Conservation (phyloP, 2,329 filamentous ascomycete species). For the Verticillium longisporum region DNA sequence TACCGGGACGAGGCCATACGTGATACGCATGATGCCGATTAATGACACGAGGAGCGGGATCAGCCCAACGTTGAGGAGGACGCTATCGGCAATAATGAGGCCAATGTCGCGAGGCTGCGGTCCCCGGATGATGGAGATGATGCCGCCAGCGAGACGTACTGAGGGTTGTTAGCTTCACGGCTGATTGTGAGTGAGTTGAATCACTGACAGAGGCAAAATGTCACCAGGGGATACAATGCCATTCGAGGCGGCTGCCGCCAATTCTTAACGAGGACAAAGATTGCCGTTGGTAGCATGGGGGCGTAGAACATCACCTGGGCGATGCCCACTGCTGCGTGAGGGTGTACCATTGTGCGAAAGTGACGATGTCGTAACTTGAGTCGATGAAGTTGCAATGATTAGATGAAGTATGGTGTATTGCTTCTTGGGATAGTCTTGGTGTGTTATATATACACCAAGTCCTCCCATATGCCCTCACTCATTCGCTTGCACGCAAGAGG, state of each 20-base stretch:
- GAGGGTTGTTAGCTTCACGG: background rate
- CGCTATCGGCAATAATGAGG: conserved; percentile 16
- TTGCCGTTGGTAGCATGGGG: conserved; percentile 6
- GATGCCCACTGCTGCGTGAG: conserved; percentile 9
- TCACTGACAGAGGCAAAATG: conserved; percentile 3
- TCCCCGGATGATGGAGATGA: conserved; percentile 17
- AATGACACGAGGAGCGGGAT: conserved; percentile 18
- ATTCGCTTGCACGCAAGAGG: no score
- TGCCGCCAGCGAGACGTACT: conserved; percentile 21
- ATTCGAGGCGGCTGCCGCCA: conserved; percentile 8
- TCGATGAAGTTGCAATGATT: background rate
- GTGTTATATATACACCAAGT: no score
- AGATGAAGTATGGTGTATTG: background rate
- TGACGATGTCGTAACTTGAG: no score
- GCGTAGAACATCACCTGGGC: conserved; percentile 10
- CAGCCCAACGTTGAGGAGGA: conserved; percentile 21
- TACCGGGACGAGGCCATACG: conserved; percentile 11
- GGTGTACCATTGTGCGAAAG: background rate
- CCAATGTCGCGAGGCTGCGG: conserved; percentile 12
- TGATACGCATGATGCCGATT: conserved; percentile 17
- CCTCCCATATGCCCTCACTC: no score
- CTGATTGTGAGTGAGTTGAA: no score
- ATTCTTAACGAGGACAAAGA: conserved; percentile 7
- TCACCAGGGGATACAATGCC: conserved; percentile 9
- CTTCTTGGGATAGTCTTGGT: background rate